phyloP scores from a whole-genome alignment of 176 grass and related monocot genomes.

The Thalia dealbata region DNA sequence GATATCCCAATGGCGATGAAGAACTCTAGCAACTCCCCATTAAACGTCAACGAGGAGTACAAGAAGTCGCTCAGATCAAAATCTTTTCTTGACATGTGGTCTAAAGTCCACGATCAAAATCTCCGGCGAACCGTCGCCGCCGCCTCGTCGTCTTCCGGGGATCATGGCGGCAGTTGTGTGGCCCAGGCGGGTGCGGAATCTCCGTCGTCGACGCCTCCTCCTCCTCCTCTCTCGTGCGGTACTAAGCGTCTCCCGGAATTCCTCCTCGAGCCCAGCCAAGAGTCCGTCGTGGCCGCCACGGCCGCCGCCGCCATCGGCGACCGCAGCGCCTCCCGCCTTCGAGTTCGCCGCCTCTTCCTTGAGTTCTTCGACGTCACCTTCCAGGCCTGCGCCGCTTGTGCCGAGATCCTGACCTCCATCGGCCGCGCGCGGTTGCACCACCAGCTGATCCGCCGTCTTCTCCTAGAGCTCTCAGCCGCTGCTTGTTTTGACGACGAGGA shows the following conservation, averaged over 20 bases:
- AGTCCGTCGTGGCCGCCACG: slow-evolving; percentile 17
- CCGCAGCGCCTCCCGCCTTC: not conserved
- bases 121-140: not conserved
- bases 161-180: no score
- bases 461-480: slow-evolving; percentile 19
- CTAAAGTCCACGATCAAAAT: slow-evolving; percentile 42
- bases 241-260: not conserved
- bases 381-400: slow-evolving; percentile 50
- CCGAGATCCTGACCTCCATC: slow-evolving; percentile 39
- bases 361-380: slow-evolving; percentile 65
- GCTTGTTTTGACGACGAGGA: not conserved
- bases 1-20: not conserved
- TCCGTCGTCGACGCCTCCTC: no score
- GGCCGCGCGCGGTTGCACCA: slow-evolving; percentile 40
- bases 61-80: slow-evolving; percentile 49
- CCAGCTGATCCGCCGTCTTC: slow-evolving; percentile 32
- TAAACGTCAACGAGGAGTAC: slow-evolving; percentile 77
- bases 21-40: not conserved
- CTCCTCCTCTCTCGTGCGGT: not conserved
- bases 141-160: not conserved
- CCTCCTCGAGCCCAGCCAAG: slow-evolving; percentile 49
- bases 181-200: not conserved
- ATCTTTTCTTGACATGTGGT: slow-evolving; percentile 75
- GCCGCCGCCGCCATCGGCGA: not conserved
- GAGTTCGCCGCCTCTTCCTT: slow-evolving; percentile 26